Percentiles rank a stretch among this genome's conserved stretches.
These are phyloP conservation scores for Wickerhamomyces sp. DNA, from an alignment of 1,139 yeast genomes.

Conservation along the genomic window DNA sequence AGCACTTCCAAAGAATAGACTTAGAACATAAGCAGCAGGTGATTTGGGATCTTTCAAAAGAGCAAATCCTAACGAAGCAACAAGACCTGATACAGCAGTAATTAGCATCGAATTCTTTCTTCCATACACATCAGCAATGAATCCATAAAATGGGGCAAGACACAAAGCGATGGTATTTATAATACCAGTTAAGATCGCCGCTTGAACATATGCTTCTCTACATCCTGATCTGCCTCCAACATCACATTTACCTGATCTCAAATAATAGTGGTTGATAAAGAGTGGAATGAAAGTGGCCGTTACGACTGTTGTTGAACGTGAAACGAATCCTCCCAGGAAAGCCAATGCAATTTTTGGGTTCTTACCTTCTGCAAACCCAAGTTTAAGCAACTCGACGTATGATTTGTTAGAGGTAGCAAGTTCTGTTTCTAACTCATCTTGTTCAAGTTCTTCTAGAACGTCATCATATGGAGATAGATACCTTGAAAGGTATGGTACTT, in stretches of 20 bases:
- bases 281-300: constrained; percentile 62
- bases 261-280: constrained; percentile 53
- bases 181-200: constrained; percentile 67
- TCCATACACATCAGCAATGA: constrained; percentile 48
- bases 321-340: constrained; percentile 57
- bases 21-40: constrained; percentile 28
- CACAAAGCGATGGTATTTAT: constrained; percentile 53
- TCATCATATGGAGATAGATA: constrained; percentile 22
- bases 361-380: constrained; percentile 40
- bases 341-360: constrained; percentile 41
- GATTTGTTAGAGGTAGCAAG: constrained; percentile 18
- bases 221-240: constrained; percentile 36
- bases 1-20: constrained; percentile 41
- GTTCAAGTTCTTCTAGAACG: constrained; percentile 18
- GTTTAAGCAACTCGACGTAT: constrained; percentile 36
- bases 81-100: constrained; percentile 34
- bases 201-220: constrained; percentile 56
- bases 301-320: constrained; percentile 59
- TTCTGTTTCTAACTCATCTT: constrained; percentile 15
- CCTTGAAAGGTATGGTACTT: constrained; percentile 21
- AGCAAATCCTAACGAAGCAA: constrained; percentile 32
- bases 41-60: constrained; percentile 29
- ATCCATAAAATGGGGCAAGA: constrained; percentile 62
- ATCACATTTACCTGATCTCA: constrained; percentile 43
- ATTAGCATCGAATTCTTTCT: constrained; percentile 31